These are phyloP conservation scores for Quercus suber DNA, from an alignment of 306 rosid genomes.

Conservation along the genomic window DNA sequence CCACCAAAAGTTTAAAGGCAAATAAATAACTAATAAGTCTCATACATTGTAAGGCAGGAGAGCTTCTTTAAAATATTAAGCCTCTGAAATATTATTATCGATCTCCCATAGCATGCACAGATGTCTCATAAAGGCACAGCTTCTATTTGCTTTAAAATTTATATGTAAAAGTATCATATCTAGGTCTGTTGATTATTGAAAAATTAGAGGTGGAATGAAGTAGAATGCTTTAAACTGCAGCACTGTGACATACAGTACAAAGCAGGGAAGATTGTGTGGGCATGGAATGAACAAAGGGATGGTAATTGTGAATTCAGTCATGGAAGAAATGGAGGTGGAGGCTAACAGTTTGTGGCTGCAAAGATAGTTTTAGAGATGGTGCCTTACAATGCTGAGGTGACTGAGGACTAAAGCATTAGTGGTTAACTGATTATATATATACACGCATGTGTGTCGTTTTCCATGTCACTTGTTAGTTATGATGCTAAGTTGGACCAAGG, in stretches of 20 bases:
- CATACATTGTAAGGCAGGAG: neutral
- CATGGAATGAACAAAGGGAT: neutral
- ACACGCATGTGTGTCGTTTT: neutral
- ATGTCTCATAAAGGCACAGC: neutral
- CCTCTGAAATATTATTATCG: neutral
- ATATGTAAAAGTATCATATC: neutral
- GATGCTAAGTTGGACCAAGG: neutral
- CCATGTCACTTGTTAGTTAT: neutral
- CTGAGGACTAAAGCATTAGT: neutral
- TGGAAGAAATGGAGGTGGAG: neutral
- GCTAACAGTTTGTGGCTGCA: neutral
- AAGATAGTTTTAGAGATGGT: neutral
- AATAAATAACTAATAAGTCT: neutral
- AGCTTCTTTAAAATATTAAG: constrained; percentile 4
- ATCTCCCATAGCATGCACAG: neutral
- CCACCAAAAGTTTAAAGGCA: constrained; percentile 14
- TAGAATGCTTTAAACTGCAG: neutral
- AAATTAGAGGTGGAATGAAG: neutral
- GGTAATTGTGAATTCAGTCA: neutral
- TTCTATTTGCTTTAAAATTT: neutral
- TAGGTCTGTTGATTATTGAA: neutral
- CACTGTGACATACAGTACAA: neutral
- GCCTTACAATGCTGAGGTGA: neutral
- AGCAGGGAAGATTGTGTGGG: no score
- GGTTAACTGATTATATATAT: neutral